Conservation (phyloP, 106 monocot genomes). For the Iris macrosiphon region DNA sequence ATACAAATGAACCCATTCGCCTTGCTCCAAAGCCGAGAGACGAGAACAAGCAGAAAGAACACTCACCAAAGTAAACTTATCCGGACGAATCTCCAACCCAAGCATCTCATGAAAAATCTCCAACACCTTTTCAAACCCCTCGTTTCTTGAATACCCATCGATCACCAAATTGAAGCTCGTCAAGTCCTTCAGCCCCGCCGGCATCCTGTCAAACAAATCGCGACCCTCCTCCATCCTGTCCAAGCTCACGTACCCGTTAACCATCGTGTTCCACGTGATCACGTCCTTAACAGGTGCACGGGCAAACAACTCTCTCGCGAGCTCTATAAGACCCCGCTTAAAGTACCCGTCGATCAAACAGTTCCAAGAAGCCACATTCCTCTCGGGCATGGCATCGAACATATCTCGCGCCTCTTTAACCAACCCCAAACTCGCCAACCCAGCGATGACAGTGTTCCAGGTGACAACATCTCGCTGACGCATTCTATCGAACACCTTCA, state of each 20-base stretch:
- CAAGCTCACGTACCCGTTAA: conserved; percentile 1
- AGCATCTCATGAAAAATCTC: conserved; percentile 1
- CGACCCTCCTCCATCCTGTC: conserved; percentile 1
- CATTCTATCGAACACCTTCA: conserved; percentile 14
- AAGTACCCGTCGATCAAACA: conserved; percentile 15
- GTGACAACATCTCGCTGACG: conserved; percentile 4
- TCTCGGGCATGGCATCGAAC: conserved; percentile 11
- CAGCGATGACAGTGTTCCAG: conserved; percentile 13
- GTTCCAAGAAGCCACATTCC: conserved; percentile 16
- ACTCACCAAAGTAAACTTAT: conserved; percentile 3
- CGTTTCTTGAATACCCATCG: not conserved
- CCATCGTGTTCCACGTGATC: conserved; percentile 19
- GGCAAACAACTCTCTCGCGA: conserved; percentile 9
- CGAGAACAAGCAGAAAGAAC: conserved; percentile 1
- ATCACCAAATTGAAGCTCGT: conserved; percentile 4
- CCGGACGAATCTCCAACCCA: not conserved
- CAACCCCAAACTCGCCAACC: conserved; percentile 3
- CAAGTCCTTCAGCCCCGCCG: conserved; percentile 5
- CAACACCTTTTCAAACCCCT: not conserved
- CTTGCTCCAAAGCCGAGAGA: conserved; percentile 7
- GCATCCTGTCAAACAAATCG: conserved; percentile 3
- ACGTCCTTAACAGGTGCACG: not conserved
- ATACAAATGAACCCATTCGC: conserved; percentile 9
- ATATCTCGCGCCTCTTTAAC: conserved; percentile 4
- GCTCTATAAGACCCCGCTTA: conserved; percentile 2